These are phyloP conservation scores for Phytophthora fragariaefolia DNA, from an alignment of 352 stramenopile genomes.

Conservation along the genomic window DNA sequence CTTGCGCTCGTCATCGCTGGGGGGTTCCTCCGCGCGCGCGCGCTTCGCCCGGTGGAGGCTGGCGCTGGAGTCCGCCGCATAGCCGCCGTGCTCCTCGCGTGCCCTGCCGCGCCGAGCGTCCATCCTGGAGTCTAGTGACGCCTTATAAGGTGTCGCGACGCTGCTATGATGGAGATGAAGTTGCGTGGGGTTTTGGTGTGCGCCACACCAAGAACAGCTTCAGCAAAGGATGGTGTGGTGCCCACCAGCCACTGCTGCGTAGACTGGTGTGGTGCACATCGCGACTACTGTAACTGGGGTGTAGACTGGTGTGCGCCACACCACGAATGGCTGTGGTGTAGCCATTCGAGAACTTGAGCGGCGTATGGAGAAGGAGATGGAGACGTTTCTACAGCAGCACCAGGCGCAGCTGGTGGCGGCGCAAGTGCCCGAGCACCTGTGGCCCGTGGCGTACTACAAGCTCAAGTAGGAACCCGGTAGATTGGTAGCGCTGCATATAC, in stretches of 20 bases:
- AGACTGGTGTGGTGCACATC: no score
- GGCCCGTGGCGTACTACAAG: slow-evolving; percentile 58
- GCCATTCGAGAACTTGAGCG: slow-evolving; percentile 16
- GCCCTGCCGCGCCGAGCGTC: slow-evolving; percentile 17
- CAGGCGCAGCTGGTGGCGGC: slow-evolving; percentile 49
- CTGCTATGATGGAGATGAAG: not conserved
- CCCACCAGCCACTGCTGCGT: no score
- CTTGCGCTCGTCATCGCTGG: slow-evolving; percentile 25
- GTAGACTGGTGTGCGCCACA: not conserved
- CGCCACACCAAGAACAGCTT: not conserved
- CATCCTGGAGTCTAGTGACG: no score
- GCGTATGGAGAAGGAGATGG: slow-evolving; percentile 48
- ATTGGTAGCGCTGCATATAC: no score
- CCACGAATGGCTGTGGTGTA: slow-evolving; percentile 3
- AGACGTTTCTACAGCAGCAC: slow-evolving; percentile 51
- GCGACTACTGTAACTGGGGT: no score
- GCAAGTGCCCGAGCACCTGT: slow-evolving; percentile 49
- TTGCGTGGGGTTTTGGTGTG: no score
- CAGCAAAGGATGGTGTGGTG: no score
- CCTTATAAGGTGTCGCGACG: no score
- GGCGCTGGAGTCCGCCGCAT: slow-evolving; percentile 34
- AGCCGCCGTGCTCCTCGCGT: slow-evolving; percentile 18
- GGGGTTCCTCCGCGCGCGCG: slow-evolving; percentile 15
- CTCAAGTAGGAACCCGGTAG: slow-evolving; percentile 40
- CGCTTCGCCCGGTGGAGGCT: slow-evolving; percentile 33